These are phyloP conservation scores for Lachnellula arida DNA, from an alignment of 2,329 filamentous ascomycete species.

Conservation along the genomic window DNA sequence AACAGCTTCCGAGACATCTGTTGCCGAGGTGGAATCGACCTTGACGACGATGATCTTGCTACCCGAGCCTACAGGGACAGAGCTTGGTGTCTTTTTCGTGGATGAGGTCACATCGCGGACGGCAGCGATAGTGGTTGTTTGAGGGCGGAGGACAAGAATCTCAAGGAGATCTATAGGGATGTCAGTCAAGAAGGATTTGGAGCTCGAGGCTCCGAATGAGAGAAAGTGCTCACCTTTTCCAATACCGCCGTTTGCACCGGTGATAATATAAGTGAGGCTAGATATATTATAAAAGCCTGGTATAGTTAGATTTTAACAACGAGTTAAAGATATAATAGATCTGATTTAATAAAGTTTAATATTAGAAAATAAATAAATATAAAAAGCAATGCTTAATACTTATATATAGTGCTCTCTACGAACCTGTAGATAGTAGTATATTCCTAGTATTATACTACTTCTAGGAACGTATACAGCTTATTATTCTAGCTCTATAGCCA, in stretches of 20 bases:
- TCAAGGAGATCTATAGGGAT: conserved; percentile 20
- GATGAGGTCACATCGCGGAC: conserved; percentile 31
- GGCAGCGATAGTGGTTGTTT: conserved; percentile 37
- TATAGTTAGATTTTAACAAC: not conserved
- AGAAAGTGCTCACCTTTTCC: conserved; percentile 25
- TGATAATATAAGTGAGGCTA: conserved; percentile 21
- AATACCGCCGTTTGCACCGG: conserved; percentile 19
- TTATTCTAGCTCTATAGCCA: too few relatives aligned
- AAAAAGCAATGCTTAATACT: too few relatives aligned
- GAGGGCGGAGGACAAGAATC: conserved; percentile 32
- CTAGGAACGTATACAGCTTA: too few relatives aligned
- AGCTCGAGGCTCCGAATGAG: too few relatives aligned
- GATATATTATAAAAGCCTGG: conserved; percentile 42
- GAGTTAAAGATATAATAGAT: not conserved
- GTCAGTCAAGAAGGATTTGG: too few relatives aligned
- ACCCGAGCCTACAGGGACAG: conserved; percentile 15
- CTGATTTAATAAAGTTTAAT: too few relatives aligned
- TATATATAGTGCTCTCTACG: too few relatives aligned
- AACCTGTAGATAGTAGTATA: too few relatives aligned
- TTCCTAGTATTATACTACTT: too few relatives aligned
- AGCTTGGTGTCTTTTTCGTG: conserved; percentile 27
- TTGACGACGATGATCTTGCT: conserved; percentile 40
- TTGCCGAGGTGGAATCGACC: conserved; percentile 36
- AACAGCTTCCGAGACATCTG: conserved; percentile 34
- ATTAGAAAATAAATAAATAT: too few relatives aligned